A percentile compares a stretch with the other conserved stretches of the same genome.
Conservation (phyloP, 2,329 filamentous ascomycete species). For the Clonostachys rhizophaga region DNA sequence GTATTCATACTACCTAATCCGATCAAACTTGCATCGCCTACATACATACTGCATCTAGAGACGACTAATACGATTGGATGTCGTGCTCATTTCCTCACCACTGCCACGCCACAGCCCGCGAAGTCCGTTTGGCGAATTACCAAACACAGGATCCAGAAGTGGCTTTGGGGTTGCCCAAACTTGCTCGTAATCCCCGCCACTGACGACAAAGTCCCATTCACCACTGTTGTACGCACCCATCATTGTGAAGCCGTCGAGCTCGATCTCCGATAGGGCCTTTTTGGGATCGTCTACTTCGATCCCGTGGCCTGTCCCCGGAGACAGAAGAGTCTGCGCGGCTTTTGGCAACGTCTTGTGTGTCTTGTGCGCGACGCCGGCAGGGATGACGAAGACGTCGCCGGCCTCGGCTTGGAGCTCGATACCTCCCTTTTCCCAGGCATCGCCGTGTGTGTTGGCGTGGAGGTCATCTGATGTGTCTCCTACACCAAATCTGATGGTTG, state of each 20-base stretch:
- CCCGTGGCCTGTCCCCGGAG: slow-evolving; percentile 30
- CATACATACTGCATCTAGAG: too few species aligned
- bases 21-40: too few species aligned
- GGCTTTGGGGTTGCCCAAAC: slow-evolving; percentile 2
- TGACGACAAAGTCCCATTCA: slow-evolving; percentile 3
- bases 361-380: slow-evolving; percentile 50
- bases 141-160: slow-evolving; percentile 2
- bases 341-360: slow-evolving; percentile 31
- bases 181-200: slow-evolving; percentile 1
- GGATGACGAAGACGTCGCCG: slow-evolving; percentile 52
- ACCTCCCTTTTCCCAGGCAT: slow-evolving; percentile 33
- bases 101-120: background rate
- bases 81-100: too few species aligned
- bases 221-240: slow-evolving; percentile 36
- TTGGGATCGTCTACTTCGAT: slow-evolving; percentile 14
- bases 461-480: slow-evolving; percentile 33
- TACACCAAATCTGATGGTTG: slow-evolving; percentile 46
- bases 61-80: too few species aligned
- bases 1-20: too few species aligned
- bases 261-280: slow-evolving; percentile 23
- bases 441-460: slow-evolving; percentile 25
- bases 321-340: slow-evolving; percentile 20
- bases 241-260: slow-evolving; percentile 15
- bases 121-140: background rate
- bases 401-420: slow-evolving; percentile 35